Conservation (phyloP, 2,329 filamentous ascomycete species). For the Shiraia bambusicola region DNA sequence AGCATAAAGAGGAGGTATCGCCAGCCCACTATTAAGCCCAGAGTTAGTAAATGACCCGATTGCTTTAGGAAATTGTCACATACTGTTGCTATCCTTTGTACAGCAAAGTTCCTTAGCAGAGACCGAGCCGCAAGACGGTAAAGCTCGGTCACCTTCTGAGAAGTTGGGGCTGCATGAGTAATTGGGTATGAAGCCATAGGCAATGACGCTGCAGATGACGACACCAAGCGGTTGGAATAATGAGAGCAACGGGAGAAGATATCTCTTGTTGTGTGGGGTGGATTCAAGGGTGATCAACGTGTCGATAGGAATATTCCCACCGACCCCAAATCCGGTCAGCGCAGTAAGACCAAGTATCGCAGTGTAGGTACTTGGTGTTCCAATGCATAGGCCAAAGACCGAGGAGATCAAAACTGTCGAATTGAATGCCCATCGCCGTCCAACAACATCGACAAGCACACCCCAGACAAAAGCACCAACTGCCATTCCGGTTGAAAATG, state of each 20-base stretch:
- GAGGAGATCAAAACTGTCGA: conserved; percentile 58
- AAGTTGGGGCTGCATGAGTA: conserved; percentile 57
- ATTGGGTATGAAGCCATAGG: conserved; percentile 56
- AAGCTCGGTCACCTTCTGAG: conserved; percentile 42
- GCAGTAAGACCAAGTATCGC: conserved; percentile 57
- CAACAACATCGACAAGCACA: conserved; percentile 56
- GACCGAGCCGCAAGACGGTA: conserved; percentile 50
- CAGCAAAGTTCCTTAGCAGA: conserved; percentile 40
- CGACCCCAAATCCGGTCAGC: conserved; percentile 56
- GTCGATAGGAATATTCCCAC: conserved; percentile 58
- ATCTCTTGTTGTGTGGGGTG: conserved; percentile 55
- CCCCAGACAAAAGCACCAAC: conserved; percentile 60
- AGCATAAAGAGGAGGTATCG: conserved; percentile 48
- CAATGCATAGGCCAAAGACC: conserved; percentile 56
- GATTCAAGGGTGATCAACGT: conserved; percentile 60
- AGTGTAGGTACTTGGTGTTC: conserved; percentile 52
- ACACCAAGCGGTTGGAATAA: conserved; percentile 60
- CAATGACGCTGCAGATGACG: conserved; percentile 53
- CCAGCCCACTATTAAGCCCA: conserved; percentile 50
- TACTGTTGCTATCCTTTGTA: conserved; percentile 36
- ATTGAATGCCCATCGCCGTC: conserved; percentile 60
- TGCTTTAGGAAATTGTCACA: too few species aligned
- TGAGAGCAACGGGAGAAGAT: conserved; percentile 55
- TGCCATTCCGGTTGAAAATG: conserved; percentile 58
- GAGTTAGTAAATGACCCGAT: too few species aligned